phyloP scores from a whole-genome alignment of 768 basidiomycete species.

The Termitomyces sp. region DNA sequence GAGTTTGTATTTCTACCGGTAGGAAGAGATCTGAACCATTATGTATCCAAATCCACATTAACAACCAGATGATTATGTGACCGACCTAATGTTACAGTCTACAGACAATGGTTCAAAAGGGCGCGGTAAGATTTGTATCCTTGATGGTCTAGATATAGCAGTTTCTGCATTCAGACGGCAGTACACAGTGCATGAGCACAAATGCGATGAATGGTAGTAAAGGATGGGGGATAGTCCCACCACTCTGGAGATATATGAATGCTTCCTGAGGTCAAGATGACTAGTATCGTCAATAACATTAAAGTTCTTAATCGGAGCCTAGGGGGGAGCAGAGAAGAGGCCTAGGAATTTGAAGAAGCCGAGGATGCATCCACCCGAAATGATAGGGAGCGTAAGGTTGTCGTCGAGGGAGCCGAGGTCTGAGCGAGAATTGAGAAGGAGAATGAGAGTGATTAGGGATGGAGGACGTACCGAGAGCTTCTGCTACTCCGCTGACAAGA shows the following conservation, averaged over 20 bases:
- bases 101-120: background rate
- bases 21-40: too few species aligned
- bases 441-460: background rate
- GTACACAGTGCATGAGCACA: background rate
- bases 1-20: too few species aligned
- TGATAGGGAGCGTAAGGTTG: conserved; percentile 85
- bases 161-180: background rate
- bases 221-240: background rate
- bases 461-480: conserved; percentile 72
- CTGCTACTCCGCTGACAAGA: conserved; percentile 79
- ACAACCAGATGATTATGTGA: background rate
- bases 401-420: conserved; percentile 86
- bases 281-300: background rate
- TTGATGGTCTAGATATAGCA: background rate
- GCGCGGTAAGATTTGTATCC: background rate
- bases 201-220: background rate
- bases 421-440: conserved; percentile 25
- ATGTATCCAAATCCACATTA: too few species aligned
- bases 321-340: conserved; percentile 21
- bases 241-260: background rate
- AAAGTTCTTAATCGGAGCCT: background rate
- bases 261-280: background rate
- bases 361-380: conserved; percentile 65
- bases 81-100: background rate
- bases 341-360: conserved; percentile 40